These are phyloP conservation scores for Boletus tylopilopsis DNA, from an alignment of 768 basidiomycete genomes.

Conservation along the genomic window DNA sequence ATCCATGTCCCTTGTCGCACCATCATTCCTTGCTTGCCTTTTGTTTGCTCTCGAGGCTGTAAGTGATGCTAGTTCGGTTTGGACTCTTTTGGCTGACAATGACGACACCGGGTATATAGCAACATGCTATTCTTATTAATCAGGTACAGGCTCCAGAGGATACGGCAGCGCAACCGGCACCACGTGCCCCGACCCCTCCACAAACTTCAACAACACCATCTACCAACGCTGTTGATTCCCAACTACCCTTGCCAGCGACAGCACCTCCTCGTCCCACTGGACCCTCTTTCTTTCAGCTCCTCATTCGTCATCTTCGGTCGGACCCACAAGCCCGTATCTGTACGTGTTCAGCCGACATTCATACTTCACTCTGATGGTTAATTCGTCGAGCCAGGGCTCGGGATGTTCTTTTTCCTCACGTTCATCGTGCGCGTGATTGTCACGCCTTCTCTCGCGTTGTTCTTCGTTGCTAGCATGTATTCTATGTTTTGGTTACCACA, in stretches of 20 bases:
- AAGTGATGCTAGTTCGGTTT: slow-evolving; percentile 25
- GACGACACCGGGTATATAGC: slow-evolving; percentile 40
- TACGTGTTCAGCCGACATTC: slow-evolving; percentile 33
- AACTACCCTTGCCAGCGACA: slow-evolving; percentile 18
- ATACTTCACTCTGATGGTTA: not conserved
- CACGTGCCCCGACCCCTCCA: slow-evolving; percentile 7
- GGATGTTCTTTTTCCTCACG: slow-evolving; percentile 64
- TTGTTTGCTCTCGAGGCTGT: slow-evolving; percentile 84
- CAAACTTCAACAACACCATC: slow-evolving; percentile 3
- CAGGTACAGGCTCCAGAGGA: slow-evolving; percentile 83
- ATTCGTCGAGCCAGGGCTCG: slow-evolving; percentile 47
- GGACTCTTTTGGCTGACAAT: not conserved
- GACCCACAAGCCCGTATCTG: slow-evolving; percentile 73
- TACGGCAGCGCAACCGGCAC: slow-evolving; percentile 31
- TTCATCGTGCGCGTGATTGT: slow-evolving; percentile 72
- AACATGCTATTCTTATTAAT: slow-evolving; percentile 78
- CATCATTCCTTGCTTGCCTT: slow-evolving; percentile 79
- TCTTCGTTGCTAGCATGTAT: slow-evolving; percentile 67
- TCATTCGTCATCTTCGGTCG: slow-evolving; percentile 56
- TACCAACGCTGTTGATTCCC: slow-evolving; percentile 10
- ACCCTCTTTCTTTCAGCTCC: slow-evolving; percentile 41
- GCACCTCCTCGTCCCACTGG: slow-evolving; percentile 14
- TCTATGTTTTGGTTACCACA: slow-evolving; percentile 84
- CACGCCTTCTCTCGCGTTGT: slow-evolving; percentile 59
- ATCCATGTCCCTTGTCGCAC: slow-evolving; percentile 76